Evolutionary conservation across 176 grass and related monocot species (phyloP).

Genomic region (Raddia distichophylla): DNA sequence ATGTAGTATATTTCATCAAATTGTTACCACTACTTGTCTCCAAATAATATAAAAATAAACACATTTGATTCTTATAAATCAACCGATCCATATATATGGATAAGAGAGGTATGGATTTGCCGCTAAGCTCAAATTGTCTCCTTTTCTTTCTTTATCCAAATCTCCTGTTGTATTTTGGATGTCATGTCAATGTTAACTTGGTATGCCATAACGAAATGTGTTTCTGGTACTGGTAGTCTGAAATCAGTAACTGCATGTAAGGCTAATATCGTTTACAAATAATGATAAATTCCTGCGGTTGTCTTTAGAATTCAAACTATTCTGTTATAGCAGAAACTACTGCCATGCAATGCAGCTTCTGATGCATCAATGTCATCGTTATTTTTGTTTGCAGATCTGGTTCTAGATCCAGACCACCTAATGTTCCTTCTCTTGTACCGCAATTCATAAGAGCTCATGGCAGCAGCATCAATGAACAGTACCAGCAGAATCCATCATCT

Average conservation of each 20-base stretch:
- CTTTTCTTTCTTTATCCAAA: background rate
- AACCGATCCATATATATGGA: too few relatives aligned
- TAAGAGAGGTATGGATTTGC: too few relatives aligned
- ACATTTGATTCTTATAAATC: too few relatives aligned
- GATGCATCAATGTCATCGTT: background rate
- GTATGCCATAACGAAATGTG: background rate
- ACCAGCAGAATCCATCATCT: constrained; percentile 59
- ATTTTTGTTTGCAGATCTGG: constrained; percentile 60
- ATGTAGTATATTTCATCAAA: constrained; percentile 1
- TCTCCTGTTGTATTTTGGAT: background rate
- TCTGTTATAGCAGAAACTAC: constrained; percentile 3
- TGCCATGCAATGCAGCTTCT: background rate
- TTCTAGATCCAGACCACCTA: constrained; percentile 70
- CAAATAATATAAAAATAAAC: too few relatives aligned
- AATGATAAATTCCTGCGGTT: background rate
- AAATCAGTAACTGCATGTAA: background rate
- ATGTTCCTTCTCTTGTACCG: constrained; percentile 66
- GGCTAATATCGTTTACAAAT: background rate
- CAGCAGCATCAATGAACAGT: constrained; percentile 63
- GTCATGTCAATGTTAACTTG: background rate
- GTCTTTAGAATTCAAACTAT: background rate
- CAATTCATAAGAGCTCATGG: constrained; percentile 67
- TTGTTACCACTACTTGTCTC: constrained; percentile 13
- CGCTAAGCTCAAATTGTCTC: too few relatives aligned
- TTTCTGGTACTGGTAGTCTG: background rate